Evolutionary conservation across 225 moss, liverwort and hornwort genomes (phyloP).

Genomic region (Bryoerythrophyllum caledonicum): DNA sequence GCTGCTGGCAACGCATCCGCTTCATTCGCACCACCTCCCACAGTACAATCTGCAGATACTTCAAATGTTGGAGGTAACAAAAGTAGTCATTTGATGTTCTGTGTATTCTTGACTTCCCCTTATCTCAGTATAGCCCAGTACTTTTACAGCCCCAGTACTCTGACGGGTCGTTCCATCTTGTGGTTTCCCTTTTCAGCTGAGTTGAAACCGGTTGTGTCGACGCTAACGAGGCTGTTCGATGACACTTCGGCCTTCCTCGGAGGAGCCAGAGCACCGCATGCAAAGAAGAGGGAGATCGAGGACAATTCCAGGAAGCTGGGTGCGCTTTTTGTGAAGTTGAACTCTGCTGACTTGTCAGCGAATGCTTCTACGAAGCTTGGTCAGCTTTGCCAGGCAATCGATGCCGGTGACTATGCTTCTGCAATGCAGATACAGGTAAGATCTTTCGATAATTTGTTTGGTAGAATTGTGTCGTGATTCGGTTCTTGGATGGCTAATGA

Average conservation of each 20-base stretch:
- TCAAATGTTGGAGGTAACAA: conserved; percentile 75
- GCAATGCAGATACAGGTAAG: conserved; percentile 93
- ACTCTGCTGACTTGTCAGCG: conserved; percentile 76
- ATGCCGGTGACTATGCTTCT: conserved; percentile 62
- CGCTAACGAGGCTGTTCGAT: conserved; percentile 75
- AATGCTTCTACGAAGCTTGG: conserved; percentile 80
- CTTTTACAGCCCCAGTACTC: background rate
- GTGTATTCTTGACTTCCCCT: background rate
- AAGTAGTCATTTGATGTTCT: conserved; percentile 2
- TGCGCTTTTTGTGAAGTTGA: conserved; percentile 83
- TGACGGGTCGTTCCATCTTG: background rate
- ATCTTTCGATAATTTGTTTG: background rate
- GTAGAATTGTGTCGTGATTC: background rate
- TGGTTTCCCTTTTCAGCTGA: conserved; percentile 53
- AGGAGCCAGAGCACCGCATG: conserved; percentile 73
- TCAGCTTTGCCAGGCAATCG: conserved; percentile 81
- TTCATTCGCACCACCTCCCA: conserved; percentile 52
- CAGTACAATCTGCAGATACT: conserved; percentile 86
- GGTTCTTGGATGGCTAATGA: background rate
- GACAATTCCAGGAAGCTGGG: conserved; percentile 89
- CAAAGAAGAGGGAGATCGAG: conserved; percentile 86
- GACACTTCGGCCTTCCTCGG: conserved; percentile 79
- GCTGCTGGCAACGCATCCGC: conserved; percentile 38
- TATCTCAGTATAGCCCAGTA: background rate
- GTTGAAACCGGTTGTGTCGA: conserved; percentile 74